Evolutionary conservation across 805 yeast genomes (phyloP).

Genomic region (Candida anglica): DNA sequence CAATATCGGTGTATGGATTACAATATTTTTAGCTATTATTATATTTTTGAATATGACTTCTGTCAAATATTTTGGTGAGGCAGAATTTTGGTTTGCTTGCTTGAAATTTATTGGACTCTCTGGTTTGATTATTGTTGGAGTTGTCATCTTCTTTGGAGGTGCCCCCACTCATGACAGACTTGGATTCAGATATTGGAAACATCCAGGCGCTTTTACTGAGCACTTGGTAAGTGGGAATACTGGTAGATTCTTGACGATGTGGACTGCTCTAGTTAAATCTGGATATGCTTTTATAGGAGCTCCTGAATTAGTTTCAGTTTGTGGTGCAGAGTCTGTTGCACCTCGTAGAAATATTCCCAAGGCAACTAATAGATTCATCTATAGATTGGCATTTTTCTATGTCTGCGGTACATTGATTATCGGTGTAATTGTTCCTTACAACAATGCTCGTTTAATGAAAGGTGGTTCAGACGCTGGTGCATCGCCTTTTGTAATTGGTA

Average conservation of each 20-base stretch:
- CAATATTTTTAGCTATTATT: conserved; percentile 36
- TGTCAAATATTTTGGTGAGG: conserved; percentile 32
- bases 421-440: conserved; percentile 29
- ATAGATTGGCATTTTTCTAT: conserved; percentile 25
- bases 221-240: too few relatives aligned
- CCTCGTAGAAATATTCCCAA: conserved; percentile 28
- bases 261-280: conserved; percentile 55
- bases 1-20: conserved; percentile 43
- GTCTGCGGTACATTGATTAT: conserved; percentile 25
- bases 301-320: conserved; percentile 35
- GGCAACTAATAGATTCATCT: conserved; percentile 26
- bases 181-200: conserved; percentile 40
- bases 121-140: conserved; percentile 16
- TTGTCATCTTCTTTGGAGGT: conserved; percentile 23
- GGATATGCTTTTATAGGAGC: conserved; percentile 50
- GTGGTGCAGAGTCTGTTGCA: conserved; percentile 29
- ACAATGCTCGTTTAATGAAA: conserved; percentile 20
- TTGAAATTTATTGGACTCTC: conserved; percentile 18
- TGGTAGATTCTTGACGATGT: conserved; percentile 22
- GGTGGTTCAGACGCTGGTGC: conserved; percentile 26
- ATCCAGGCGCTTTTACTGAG: conserved; percentile 13
- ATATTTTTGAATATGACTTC: conserved; percentile 30
- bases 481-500: conserved; percentile 40
- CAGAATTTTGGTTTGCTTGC: conserved; percentile 22
- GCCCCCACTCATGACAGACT: conserved; percentile 16